Percentiles rank a stretch among this genome's conserved stretches.
Conservation (phyloP, 352 stramenopile genomes). For the Phytophthora chlamydospora region DNA sequence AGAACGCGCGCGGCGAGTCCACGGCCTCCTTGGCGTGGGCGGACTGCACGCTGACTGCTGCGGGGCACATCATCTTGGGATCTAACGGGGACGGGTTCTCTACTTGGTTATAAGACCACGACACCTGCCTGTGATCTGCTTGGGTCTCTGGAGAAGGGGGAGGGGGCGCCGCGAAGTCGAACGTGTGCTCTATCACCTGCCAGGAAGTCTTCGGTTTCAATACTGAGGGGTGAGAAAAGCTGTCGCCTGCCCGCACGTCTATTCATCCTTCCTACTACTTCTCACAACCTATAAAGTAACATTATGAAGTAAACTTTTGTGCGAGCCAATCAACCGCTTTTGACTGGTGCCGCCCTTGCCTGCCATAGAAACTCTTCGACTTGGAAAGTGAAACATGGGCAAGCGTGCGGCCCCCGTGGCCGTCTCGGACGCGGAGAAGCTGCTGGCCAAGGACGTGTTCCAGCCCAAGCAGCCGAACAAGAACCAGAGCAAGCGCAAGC, state of each 20-base stretch:
- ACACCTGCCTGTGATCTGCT: constrained; percentile 24
- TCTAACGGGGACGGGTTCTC: not conserved
- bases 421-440: constrained; percentile 52
- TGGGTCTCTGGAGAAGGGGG: not conserved
- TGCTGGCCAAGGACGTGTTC: constrained; percentile 65
- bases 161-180: not conserved
- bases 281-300: not conserved
- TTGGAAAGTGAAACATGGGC: constrained; percentile 41
- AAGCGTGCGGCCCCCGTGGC: constrained; percentile 41
- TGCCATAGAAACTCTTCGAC: constrained; percentile 22
- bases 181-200: too few relatives aligned
- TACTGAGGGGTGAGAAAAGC: constrained; percentile 22
- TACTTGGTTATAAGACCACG: constrained; percentile 3
- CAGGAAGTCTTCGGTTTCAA: constrained; percentile 24
- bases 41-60: constrained; percentile 13
- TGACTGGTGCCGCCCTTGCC: constrained; percentile 29
- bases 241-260: not conserved
- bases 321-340: constrained; percentile 7
- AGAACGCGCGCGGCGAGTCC: constrained; percentile 45
- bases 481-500: constrained; percentile 33
- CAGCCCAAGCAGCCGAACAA: constrained; percentile 30
- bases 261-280: not conserved
- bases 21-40: constrained; percentile 37
- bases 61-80: constrained; percentile 24
- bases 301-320: not conserved